Evolutionary conservation across 139 green algal species (phyloP).

Genomic region (Micromonas commoda): DNA sequence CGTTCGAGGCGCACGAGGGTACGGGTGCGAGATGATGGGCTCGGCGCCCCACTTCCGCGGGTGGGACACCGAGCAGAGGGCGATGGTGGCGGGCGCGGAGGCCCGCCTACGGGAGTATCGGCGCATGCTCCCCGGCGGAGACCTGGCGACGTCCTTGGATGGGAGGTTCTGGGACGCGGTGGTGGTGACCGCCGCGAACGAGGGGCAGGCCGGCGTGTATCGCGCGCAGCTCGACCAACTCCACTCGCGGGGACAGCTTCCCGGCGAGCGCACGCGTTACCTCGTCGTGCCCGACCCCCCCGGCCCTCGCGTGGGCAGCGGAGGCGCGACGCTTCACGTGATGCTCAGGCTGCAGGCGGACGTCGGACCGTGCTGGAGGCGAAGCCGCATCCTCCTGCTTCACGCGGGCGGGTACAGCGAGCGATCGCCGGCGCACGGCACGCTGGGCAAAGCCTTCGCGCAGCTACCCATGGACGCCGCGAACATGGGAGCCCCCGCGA

Average conservation of each 20-base stretch:
- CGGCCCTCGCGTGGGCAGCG: constrained; percentile 31
- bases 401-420: constrained; percentile 41
- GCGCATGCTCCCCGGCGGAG: neutral
- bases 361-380: neutral
- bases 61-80: neutral
- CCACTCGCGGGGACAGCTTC: neutral
- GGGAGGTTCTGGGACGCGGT: constrained; percentile 36
- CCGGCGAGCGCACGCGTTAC: constrained; percentile 12
- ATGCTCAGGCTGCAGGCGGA: neutral
- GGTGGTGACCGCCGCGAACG: constrained; percentile 37
- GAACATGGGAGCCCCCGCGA: neutral
- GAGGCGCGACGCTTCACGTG: constrained; percentile 37
- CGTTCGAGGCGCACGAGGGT: neutral
- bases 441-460: constrained; percentile 15
- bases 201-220: constrained; percentile 30
- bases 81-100: neutral
- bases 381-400: constrained; percentile 26
- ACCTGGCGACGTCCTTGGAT: neutral
- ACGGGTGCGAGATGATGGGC: neutral
- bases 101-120: neutral
- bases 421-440: constrained; percentile 29
- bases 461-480: constrained; percentile 9
- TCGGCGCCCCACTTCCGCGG: neutral
- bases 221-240: neutral
- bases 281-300: constrained; percentile 36